Conservation (phyloP, 2,329 filamentous ascomycete species). For the Coniochaeta pulveracea region DNA sequence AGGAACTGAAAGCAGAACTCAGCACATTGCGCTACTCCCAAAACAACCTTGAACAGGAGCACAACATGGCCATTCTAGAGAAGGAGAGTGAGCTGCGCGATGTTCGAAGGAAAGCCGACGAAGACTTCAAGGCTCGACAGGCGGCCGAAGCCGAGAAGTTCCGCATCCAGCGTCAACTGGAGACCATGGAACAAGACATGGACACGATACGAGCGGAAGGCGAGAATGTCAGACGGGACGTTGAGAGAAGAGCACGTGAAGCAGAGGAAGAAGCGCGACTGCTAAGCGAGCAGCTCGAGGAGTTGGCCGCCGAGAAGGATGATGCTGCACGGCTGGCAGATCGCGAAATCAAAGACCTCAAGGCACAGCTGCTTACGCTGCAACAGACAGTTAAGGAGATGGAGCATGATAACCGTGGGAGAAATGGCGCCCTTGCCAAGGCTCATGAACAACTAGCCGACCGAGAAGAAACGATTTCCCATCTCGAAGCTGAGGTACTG, state of each 20-base stretch:
- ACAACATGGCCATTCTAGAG: constrained; percentile 65
- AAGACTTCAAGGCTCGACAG: constrained; percentile 63
- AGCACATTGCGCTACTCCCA: constrained; percentile 82
- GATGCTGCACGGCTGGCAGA: constrained; percentile 56
- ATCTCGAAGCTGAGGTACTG: constrained; percentile 73
- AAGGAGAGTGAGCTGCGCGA: constrained; percentile 80
- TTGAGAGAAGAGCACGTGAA: constrained; percentile 60
- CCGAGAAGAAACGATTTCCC: constrained; percentile 59
- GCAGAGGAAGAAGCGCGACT: constrained; percentile 61
- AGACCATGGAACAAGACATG: constrained; percentile 38
- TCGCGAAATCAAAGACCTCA: constrained; percentile 41
- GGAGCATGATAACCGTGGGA: constrained; percentile 43
- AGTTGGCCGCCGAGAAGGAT: constrained; percentile 50
- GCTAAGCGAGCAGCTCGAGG: constrained; percentile 72
- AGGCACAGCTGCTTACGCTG: constrained; percentile 35
- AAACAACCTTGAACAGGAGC: constrained; percentile 77
- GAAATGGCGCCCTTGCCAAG: constrained; percentile 43
- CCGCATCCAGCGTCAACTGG: constrained; percentile 36
- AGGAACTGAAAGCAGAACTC: constrained; percentile 81
- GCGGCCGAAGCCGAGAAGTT: constrained; percentile 43
- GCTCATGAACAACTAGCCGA: constrained; percentile 57
- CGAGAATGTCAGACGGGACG: constrained; percentile 47
- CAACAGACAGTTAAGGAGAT: constrained; percentile 43
- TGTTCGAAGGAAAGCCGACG: constrained; percentile 67
- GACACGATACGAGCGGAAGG: constrained; percentile 36